Base-by-base conservation (phyloP, 202 grass and related monocot species). In the Zoysia matrella region DNA sequence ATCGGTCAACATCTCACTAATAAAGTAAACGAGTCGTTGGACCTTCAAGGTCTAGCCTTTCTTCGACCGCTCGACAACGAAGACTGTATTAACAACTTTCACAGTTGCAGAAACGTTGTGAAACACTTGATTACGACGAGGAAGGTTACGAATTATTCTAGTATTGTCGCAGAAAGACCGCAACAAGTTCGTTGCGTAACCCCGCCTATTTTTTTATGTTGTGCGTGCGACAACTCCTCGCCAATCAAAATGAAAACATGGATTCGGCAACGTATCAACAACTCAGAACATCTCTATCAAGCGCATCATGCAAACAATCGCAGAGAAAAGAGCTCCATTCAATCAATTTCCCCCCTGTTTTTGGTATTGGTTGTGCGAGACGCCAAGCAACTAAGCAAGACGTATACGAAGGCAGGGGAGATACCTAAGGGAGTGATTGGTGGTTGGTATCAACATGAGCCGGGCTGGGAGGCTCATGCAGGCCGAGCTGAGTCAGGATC, bases 291-390 rank as follows among this genome's bases (percentile, higher is more conserved):
- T 71, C 60, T 80, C 71, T 65, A 43, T 71, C 71, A 4, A 5
- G 36, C 12, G 57, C 46, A 74, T 74, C 86, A 44, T 10, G 15
- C 40, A 15, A 12, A 52, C 56, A 42, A 81, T 67, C 66, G 72
- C 9, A 30, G n/a, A 13, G 14, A n/a, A 12, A 30, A 30, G 67
- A 71, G 70, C 51, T 4, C 10, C 0, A 15, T 1, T 76, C 11
- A 14, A 61, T 9, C 22, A 30, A 30, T 40, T 42, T 76, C 2
- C 4, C 50, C 10, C 13, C 22, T 16, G 9, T 5, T 66, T 65
- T 18, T 15, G 1, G 50, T 60, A 30, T 9, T 2, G 48, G 10
- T 22, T 52, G 68, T 49, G 43, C 50, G 76, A 40, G 53, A 46
- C 15, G 74, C 62, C 67, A 67, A 46, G 16, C 7, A 39, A 8